Evolutionary conservation across 352 stramenopile species (phyloP), one percentile per base, ranked within the genome.

Genomic region (Globisporangium cylindrosporum): DNA sequence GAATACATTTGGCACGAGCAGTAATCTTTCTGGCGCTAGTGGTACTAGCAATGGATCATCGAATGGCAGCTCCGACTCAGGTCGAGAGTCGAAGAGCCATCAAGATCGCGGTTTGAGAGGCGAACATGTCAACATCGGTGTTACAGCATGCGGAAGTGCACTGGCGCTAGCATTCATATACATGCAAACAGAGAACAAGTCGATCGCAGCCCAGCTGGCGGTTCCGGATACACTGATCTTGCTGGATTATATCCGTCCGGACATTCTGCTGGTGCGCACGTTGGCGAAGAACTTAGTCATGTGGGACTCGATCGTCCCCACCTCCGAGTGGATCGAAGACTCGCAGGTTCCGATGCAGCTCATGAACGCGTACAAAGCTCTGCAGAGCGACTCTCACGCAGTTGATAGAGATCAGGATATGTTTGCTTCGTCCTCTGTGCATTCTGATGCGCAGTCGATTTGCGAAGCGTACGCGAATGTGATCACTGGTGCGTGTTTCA

Each of bases 81-180:
- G 95, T 71, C 79, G 80, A 67, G 82, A 98, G 80, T 73, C 56
- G 62, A 53, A 72, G 41, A 65, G 24, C 25, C 56, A 51, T 8
- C 72, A 64, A 43, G 70, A 85, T 51, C 75, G 74, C 65, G 59
- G 73, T 53, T 71, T 73, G 46, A 60, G 79, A 62, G 70, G 86
- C 4, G 93, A 98, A 49, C 91, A 95, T 49, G 90, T 99, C 12
- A 99, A 99, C 65, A 95, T 90, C 34, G 92, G 98, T 48, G 88
- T 99, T 3, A 99, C 98, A 38, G 92, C 96, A 20, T 91, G 93
- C 25, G 96, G 91, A 57, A 92, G 84, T 53, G 97, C 92, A 6
- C 68, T 99, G 57, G 97, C 97, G 9, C 78, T 99, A 24, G 96
- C 90, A 15, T 91, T 99, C 48, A 98, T 99, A 82, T 99, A 98